phyloP scores from a whole-genome alignment of 441 rosid species.

The Brassica balearica region DNA sequence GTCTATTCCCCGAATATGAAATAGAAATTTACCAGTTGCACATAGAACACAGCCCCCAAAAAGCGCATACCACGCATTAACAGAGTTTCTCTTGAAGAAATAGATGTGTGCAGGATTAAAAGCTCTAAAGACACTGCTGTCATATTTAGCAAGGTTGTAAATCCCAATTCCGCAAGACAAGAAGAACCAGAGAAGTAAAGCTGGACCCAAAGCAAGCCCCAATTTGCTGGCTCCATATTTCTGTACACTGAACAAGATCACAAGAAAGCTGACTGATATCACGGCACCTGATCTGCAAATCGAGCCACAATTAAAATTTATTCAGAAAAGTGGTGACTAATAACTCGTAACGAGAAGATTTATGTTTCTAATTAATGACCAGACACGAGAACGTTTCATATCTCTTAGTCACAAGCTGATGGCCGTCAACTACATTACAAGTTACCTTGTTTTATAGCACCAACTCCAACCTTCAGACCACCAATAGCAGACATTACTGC shows the following conservation, averaged over 20 bases:
- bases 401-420: not conserved
- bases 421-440: constrained; percentile 19
- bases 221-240: constrained; percentile 96
- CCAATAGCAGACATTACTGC: constrained; percentile 96
- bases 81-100: constrained; percentile 83
- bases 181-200: constrained; percentile 93
- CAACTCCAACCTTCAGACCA: constrained; percentile 84
- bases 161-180: constrained; percentile 86
- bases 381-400: constrained; percentile 17
- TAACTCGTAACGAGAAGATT: not conserved
- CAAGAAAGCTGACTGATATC: constrained; percentile 91
- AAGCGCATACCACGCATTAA: constrained; percentile 91
- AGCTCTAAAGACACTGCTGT: constrained; percentile 79
- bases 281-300: constrained; percentile 88
- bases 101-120: constrained; percentile 91
- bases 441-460: constrained; percentile 77
- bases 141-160: constrained; percentile 83
- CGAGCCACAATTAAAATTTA: constrained; percentile 18
- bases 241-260: constrained; percentile 96
- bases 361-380: not conserved
- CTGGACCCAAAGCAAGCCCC: constrained; percentile 95
- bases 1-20: constrained; percentile 6
- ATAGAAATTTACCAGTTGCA: constrained; percentile 77
- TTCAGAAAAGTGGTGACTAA: not conserved
- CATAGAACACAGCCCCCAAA: constrained; percentile 95